Evolutionary conservation across 176 grass and related monocot genomes (phyloP), one percentile per base, ranked within the genome.

Genomic region (Cenchrus americanus): DNA sequence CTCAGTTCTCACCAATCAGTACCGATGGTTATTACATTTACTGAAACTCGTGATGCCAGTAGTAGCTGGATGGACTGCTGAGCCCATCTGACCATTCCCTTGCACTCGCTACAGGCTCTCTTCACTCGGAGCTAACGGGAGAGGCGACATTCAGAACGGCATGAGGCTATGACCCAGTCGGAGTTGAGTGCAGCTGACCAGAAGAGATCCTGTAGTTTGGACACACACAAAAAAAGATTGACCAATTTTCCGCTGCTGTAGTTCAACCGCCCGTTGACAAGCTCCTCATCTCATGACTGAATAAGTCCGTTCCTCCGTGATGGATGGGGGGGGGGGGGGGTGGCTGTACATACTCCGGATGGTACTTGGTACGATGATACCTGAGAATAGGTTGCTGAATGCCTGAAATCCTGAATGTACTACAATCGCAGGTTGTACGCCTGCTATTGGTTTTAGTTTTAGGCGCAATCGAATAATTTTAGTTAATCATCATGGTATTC

Each of bases 401-500:
- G 34, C 34, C 53, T 27, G 1, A 27, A 27, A 27, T 27, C 27
- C 27, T 34, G 72, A 68, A 27, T 53, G 71, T 71, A 52, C 30
- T 54, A 57, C n/a, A n/a, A n/a, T 73, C 81, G 54, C 77, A 13
- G 77, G 14, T 71, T 3, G 70, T 26, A 44, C 76, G 30, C 10
- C n/a, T 54, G 51, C 13, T 76, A 79, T 47, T 81, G 53, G 77
- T 80, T 85, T 69, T 81, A 69, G 58, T 80, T 85, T 69, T 81
- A 69, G 58, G 64, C 37, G 40, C 51, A 50, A 40, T 41, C 76
- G 41, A 84, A 88, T 75, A 65, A 66, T 84, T 75, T 75, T 71
- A 3, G n/a, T 68, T 53, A 60, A 60, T 12, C 27, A 54, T 75
- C 32, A 18, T 84, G 65, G 30, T 80, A 43, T 89, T 53, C 43